A percentile compares a stretch with the other conserved stretches of the same genome.
Conservation (phyloP, 148 eudicot species). For the Cornus suecica region DNA sequence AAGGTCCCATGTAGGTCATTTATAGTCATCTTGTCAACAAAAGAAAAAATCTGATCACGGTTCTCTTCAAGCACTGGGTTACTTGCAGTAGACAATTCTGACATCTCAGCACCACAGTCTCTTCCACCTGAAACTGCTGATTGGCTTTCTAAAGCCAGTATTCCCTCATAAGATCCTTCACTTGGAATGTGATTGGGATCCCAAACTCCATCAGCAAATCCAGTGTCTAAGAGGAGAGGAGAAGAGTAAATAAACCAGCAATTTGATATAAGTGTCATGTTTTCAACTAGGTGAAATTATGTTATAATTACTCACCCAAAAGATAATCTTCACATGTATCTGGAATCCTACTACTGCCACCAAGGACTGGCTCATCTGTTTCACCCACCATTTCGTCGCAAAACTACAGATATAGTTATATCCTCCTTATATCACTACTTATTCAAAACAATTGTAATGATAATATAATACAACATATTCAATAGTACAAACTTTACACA, state of each 20-base stretch:
- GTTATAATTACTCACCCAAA: constrained; percentile 12
- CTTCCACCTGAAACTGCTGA: constrained; percentile 1
- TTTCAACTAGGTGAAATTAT: neutral
- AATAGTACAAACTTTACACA: no score
- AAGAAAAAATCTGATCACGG: neutral
- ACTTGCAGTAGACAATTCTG: constrained; percentile 1
- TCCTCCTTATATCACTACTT: neutral
- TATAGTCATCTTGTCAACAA: constrained; percentile 19
- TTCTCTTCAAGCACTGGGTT: constrained; percentile 5
- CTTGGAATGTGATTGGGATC: constrained; percentile 10
- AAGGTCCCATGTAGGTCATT: constrained; percentile 14
- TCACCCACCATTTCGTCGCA: constrained; percentile 10
- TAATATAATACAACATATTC: neutral
- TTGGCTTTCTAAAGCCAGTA: constrained; percentile 6
- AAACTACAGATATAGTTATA: constrained; percentile 13
- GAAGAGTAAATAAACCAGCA: neutral
- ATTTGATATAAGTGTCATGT: neutral
- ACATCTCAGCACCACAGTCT: neutral
- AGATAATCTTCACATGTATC: constrained; percentile 22
- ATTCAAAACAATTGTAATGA: neutral
- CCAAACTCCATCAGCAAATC: constrained; percentile 14
- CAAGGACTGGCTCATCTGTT: constrained; percentile 10
- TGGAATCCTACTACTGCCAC: neutral
- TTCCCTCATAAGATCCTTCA: neutral
- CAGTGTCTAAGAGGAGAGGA: constrained; percentile 15